phyloP scores from a whole-genome alignment of 306 rosid species.

The Herpetospermum pedunculosum region DNA sequence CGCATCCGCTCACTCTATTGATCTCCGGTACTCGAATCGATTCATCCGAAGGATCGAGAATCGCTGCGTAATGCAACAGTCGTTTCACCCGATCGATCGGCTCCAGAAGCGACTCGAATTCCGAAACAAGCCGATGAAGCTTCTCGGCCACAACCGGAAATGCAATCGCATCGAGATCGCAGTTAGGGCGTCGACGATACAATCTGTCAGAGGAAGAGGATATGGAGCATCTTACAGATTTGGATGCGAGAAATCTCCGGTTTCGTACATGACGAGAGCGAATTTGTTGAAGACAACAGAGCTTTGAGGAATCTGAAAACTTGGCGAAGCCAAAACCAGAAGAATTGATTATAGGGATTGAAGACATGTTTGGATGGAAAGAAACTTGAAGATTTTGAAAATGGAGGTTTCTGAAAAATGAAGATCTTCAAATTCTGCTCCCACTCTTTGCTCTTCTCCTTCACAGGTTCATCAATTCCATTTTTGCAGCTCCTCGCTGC shows the following conservation, averaged over 20 bases:
- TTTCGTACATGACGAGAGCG: not conserved
- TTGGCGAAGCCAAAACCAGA: not conserved
- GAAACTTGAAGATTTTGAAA: no score
- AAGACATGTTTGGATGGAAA: not conserved
- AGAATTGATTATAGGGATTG: not conserved
- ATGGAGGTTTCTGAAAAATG: no score
- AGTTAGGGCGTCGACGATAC: not conserved
- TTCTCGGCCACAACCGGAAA: not conserved
- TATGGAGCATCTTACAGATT: not conserved
- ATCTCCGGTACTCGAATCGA: slow-evolving; percentile 24
- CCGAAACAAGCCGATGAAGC: not conserved
- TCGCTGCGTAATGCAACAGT: slow-evolving; percentile 49
- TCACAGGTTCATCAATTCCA: not conserved
- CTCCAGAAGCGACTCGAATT: slow-evolving; percentile 7
- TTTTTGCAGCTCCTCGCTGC: not conserved
- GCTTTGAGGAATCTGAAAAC: not conserved
- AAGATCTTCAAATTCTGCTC: not conserved
- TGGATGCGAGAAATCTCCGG: not conserved
- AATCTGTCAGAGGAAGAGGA: not conserved
- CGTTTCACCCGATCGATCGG: slow-evolving; percentile 64
- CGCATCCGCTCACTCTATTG: slow-evolving; percentile 51
- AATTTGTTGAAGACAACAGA: not conserved
- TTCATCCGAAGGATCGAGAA: slow-evolving; percentile 25
- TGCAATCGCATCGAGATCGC: not conserved
- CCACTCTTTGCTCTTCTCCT: not conserved